Evolutionary conservation across 73 alveolate genomes (phyloP).

Genomic region (Paraurostyla sp.): DNA sequence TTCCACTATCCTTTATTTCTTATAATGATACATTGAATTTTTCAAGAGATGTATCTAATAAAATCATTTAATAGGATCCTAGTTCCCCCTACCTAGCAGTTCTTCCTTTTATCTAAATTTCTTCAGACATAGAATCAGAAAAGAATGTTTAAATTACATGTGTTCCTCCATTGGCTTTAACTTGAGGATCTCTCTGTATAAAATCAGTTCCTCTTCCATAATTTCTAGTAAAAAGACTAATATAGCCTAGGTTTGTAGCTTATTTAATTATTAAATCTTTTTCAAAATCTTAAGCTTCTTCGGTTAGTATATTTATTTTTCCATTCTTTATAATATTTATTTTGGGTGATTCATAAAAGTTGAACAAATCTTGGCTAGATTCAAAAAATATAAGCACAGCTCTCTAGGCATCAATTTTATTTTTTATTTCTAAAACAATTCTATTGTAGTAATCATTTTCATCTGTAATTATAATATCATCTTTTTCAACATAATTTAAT

Average conservation of each 20-base stretch:
- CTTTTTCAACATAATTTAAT: not conserved
- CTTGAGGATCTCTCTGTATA: conserved; percentile 48
- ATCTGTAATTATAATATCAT: not conserved
- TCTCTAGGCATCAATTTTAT: not conserved
- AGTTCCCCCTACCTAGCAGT: conserved; percentile 73
- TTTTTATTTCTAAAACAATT: not conserved
- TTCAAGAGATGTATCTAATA: conserved; percentile 33
- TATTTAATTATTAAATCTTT: not conserved
- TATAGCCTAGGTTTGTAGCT: not conserved
- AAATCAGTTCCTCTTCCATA: conserved; percentile 80
- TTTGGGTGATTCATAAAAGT: not conserved
- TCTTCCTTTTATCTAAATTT: too few relatives aligned
- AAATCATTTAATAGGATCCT: conserved; percentile 68
- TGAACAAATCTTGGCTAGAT: not conserved
- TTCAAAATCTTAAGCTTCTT: not conserved
- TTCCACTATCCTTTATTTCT: not conserved
- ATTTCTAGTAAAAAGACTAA: not conserved
- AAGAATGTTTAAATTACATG: conserved; percentile 74
- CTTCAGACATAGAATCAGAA: conserved; percentile 35
- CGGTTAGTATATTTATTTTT: not conserved
- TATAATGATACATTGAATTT: not conserved
- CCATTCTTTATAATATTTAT: not conserved
- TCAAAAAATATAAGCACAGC: not conserved
- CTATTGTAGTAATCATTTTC: not conserved
- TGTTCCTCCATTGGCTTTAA: conserved; percentile 61